These are phyloP conservation scores for Microdochium paspali DNA, from an alignment of 2,329 filamentous ascomycete species.

Conservation along the genomic window DNA sequence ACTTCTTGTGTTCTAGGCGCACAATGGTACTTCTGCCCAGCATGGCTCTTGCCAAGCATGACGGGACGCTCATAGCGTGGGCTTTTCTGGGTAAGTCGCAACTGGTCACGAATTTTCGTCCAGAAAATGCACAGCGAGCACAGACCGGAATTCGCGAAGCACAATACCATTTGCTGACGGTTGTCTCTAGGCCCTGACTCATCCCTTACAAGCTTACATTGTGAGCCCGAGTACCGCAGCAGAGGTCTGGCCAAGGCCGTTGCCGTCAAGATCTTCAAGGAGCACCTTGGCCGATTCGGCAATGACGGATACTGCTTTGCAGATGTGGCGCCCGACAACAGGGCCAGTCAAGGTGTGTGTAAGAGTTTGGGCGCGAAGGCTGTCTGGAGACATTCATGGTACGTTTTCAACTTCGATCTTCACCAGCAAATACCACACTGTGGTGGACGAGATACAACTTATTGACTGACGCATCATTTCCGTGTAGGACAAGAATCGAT, in stretches of 20 bases:
- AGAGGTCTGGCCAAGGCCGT: slow-evolving; percentile 54
- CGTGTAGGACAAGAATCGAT: slow-evolving; percentile 14
- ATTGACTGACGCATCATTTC: neutral
- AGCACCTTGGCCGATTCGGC: slow-evolving; percentile 33
- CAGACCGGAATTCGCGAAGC: no score
- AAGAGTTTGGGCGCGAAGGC: slow-evolving; percentile 47
- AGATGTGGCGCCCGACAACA: slow-evolving; percentile 54
- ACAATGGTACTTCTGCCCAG: slow-evolving; percentile 35
- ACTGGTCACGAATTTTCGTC: neutral
- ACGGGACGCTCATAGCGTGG: slow-evolving; percentile 51
- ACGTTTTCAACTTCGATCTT: no score
- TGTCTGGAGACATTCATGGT: slow-evolving; percentile 52
- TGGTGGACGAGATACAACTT: no score
- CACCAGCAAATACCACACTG: no score
- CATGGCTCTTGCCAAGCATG: slow-evolving; percentile 31
- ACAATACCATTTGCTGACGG: no score
- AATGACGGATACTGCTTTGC: slow-evolving; percentile 47
- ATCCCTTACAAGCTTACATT: slow-evolving; percentile 51
- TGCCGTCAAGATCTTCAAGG: slow-evolving; percentile 45
- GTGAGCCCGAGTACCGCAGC: slow-evolving; percentile 50
- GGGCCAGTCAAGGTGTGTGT: slow-evolving; percentile 52
- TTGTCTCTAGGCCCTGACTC: slow-evolving; percentile 41
- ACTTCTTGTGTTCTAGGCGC: slow-evolving; percentile 17
- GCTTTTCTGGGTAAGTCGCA: slow-evolving; percentile 40
- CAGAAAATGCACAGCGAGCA: neutral